phyloP scores from a whole-genome alignment of 495 filamentous ascomycete genomes.

The Polyplosphaeria fusca region DNA sequence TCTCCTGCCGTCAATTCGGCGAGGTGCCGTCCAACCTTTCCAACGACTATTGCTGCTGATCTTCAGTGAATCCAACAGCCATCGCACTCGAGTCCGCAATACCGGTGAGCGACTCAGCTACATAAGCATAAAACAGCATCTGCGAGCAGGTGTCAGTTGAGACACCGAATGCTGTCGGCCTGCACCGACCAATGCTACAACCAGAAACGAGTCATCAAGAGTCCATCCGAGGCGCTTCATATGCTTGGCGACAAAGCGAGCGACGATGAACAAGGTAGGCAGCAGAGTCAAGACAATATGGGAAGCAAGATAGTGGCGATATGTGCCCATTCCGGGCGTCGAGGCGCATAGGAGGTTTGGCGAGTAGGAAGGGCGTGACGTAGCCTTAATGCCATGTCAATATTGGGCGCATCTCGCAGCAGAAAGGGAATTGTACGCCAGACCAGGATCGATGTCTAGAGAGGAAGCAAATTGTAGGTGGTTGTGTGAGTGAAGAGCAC shows the following conservation, averaged over 20 bases:
- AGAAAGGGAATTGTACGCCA: too few species aligned
- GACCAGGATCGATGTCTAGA: too few species aligned
- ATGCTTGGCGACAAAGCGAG: conserved; percentile 17
- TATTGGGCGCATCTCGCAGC: too few species aligned
- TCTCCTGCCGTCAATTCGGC: neutral
- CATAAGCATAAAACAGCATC: neutral
- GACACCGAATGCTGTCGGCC: neutral
- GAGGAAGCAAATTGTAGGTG: too few species aligned
- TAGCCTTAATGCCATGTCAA: too few species aligned
- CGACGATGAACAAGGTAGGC: conserved; percentile 7
- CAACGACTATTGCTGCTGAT: neutral
- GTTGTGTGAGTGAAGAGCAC: too few species aligned
- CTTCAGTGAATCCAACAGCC: conserved; percentile 3
- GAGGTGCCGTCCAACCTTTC: neutral
- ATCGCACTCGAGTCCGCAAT: neutral
- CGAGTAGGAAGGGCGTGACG: too few species aligned
- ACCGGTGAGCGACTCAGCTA: neutral
- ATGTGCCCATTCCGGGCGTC: too few species aligned
- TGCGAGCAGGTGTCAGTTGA: too few species aligned
- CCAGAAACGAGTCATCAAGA: conserved; percentile 11
- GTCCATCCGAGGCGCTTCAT: conserved; percentile 10
- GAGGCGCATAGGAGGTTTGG: too few species aligned
- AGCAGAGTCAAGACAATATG: conserved; percentile 6
- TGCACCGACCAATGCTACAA: conserved; percentile 6
- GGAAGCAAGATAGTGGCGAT: neutral